These are phyloP conservation scores for Blastocystis sp. DNA, from an alignment of 352 stramenopile genomes.

Conservation along the genomic window DNA sequence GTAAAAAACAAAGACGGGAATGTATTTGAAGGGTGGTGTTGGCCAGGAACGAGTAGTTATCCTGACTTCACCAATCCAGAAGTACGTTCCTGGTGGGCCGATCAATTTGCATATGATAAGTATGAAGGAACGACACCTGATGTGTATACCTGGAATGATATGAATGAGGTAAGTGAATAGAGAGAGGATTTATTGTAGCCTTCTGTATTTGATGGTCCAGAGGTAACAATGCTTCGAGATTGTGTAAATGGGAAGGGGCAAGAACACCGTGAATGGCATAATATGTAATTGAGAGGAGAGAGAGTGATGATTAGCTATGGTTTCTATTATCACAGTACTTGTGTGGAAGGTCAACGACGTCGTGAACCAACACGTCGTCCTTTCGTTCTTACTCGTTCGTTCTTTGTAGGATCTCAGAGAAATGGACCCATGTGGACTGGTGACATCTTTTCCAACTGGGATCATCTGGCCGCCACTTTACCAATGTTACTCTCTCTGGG, in stretches of 20 bases:
- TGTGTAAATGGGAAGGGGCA: constrained; percentile 79
- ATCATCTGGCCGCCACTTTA: constrained; percentile 83
- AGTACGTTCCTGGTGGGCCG: constrained; percentile 88
- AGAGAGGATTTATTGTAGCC: constrained; percentile 66
- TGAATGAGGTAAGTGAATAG: constrained; percentile 81
- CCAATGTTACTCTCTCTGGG: constrained; percentile 95
- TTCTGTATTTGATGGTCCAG: constrained; percentile 95
- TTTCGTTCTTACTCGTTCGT: constrained; percentile 91
- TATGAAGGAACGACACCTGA: constrained; percentile 83
- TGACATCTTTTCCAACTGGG: constrained; percentile 91
- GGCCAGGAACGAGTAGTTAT: constrained; percentile 93
- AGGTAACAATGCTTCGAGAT: constrained; percentile 95
- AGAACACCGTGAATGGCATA: constrained; percentile 98
- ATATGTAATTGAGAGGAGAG: constrained; percentile 73
- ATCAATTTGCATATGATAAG: constrained; percentile 86
- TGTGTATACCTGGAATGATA: constrained; percentile 98
- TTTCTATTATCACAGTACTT: constrained; percentile 91
- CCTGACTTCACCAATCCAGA: constrained; percentile 88
- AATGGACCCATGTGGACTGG: constrained; percentile 95
- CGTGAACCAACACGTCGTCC: constrained; percentile 71
- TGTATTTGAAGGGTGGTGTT: constrained; percentile 98
- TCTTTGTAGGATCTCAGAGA: constrained; percentile 92
- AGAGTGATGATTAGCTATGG: constrained; percentile 70
- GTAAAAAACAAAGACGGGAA: constrained; percentile 79
- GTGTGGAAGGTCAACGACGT: constrained; percentile 79